Conservation (phyloP, 2,329 filamentous ascomycete species). For the Uncinocarpus reesii region DNA sequence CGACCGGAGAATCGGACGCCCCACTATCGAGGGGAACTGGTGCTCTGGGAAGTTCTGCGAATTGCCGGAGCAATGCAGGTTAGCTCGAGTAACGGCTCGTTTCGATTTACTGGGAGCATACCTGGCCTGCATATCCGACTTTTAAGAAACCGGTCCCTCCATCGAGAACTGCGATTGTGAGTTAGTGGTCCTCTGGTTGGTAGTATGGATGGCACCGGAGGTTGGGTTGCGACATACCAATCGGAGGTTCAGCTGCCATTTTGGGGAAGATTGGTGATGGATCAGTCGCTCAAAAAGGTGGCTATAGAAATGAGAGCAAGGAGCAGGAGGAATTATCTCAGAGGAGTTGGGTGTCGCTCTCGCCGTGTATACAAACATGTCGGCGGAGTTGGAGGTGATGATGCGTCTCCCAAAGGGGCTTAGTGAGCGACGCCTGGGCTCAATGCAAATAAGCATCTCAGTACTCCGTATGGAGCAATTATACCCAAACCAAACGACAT, state of each 20-base stretch:
- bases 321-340: not conserved
- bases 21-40: slow-evolving; percentile 96
- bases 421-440: slow-evolving; percentile 11
- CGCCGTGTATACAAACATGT: slow-evolving; percentile 3
- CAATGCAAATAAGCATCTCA: slow-evolving; percentile 4
- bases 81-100: not conserved
- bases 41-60: slow-evolving; percentile 92
- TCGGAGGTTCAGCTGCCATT: slow-evolving; percentile 41
- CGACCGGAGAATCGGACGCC: slow-evolving; percentile 89
- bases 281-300: not conserved
- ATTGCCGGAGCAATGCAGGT: slow-evolving; percentile 13
- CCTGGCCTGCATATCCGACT: slow-evolving; percentile 92
- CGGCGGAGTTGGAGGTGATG: slow-evolving; percentile 11
- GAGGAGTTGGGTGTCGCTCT: not conserved
- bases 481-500: no score
- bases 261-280: not conserved
- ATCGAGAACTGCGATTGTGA: slow-evolving; percentile 69
- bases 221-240: slow-evolving; percentile 31
- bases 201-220: slow-evolving; percentile 16
- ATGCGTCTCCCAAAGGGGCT: slow-evolving; percentile 16
- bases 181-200: slow-evolving; percentile 22
- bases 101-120: slow-evolving; percentile 26
- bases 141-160: slow-evolving; percentile 99
- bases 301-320: not conserved
- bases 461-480: no score